Percentiles rank a stretch among this genome's conserved stretches.
Evolutionary conservation across 2,329 filamentous ascomycete genomes (phyloP).

Genomic region (Diaporthe ilicicola): DNA sequence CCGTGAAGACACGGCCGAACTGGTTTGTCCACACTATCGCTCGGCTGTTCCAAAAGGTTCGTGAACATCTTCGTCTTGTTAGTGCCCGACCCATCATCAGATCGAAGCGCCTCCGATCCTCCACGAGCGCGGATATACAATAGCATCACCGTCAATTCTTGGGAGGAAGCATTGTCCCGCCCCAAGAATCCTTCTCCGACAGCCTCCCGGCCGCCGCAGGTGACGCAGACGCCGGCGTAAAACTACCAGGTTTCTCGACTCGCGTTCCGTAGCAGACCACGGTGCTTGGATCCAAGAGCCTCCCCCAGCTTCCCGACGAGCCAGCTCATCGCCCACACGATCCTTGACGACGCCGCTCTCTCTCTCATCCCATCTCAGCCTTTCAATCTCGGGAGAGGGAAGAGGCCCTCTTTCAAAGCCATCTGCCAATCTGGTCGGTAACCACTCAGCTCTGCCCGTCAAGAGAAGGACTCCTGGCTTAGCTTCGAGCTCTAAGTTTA

Average conservation of each 20-base stretch:
- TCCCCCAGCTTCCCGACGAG: background rate
- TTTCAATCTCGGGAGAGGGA: background rate
- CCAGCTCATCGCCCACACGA: background rate
- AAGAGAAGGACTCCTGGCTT: constrained; percentile 12
- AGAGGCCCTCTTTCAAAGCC: background rate
- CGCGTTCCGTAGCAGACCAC: background rate
- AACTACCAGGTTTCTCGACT: background rate
- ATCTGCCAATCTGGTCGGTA: constrained; percentile 23
- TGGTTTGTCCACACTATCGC: background rate
- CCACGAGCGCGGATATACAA: background rate
- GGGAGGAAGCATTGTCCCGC: background rate
- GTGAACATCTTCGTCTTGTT: background rate
- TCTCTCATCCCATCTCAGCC: background rate
- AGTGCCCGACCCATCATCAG: background rate
- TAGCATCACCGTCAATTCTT: background rate
- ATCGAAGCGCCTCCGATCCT: background rate
- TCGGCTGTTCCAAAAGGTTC: background rate
- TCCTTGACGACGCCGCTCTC: background rate
- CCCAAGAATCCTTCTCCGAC: background rate
- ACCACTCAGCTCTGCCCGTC: constrained; percentile 20
- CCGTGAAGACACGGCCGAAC: background rate
- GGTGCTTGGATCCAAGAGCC: background rate
- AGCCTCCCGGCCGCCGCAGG: background rate
- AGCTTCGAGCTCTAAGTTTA: constrained; percentile 14
- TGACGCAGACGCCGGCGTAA: constrained; percentile 7